A percentile compares a stretch with the other conserved stretches of the same genome.
These are phyloP conservation scores for Cunninghamia lanceolata DNA, from an alignment of 75 land plant species.

Conservation along the genomic window DNA sequence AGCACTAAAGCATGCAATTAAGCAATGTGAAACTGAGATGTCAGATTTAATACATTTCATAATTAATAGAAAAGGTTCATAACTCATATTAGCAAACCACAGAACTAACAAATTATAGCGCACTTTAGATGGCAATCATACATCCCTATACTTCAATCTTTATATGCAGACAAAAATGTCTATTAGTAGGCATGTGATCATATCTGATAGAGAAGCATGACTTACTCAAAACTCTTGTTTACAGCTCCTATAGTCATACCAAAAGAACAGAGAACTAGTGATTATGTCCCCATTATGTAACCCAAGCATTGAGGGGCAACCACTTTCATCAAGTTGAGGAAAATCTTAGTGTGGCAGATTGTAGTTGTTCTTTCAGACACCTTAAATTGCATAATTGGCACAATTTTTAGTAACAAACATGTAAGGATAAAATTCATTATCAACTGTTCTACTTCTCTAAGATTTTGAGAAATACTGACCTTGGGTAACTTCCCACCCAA, in stretches of 20 bases:
- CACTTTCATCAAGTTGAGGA: slow-evolving; percentile 4
- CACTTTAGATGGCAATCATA: neutral
- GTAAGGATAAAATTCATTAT: neutral
- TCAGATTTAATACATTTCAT: neutral
- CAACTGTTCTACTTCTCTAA: neutral
- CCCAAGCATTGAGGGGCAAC: neutral
- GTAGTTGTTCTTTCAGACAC: neutral
- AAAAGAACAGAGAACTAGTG: neutral
- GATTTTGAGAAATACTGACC: slow-evolving; percentile 31
- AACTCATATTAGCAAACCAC: neutral
- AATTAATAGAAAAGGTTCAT: neutral
- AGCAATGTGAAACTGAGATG: neutral
- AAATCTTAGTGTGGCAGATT: neutral
- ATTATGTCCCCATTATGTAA: neutral
- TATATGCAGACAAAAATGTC: neutral
- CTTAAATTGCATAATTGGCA: neutral
- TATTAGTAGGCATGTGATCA: neutral
- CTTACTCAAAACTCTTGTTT: neutral
- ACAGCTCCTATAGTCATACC: neutral
- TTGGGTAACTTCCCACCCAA: slow-evolving; percentile 98
- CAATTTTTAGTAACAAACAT: neutral
- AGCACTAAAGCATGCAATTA: neutral
- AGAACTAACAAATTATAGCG: neutral
- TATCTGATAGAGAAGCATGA: neutral
- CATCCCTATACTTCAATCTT: neutral